These are phyloP conservation scores for Calonectria naviculata DNA, from an alignment of 2,329 filamentous ascomycete genomes.

Conservation along the genomic window DNA sequence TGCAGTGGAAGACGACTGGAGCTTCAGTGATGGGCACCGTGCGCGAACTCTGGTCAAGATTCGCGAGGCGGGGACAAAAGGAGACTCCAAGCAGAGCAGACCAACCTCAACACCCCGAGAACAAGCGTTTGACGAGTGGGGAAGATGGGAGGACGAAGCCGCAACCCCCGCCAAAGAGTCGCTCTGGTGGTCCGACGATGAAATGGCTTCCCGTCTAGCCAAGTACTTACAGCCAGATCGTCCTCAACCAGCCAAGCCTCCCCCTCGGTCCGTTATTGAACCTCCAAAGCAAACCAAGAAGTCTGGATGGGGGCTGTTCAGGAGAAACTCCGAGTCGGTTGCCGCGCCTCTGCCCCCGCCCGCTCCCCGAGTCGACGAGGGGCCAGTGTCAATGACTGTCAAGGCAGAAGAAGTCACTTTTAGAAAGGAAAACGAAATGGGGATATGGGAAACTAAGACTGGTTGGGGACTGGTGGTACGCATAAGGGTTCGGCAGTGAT, in stretches of 20 bases:
- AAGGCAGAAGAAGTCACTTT: conserved; percentile 62
- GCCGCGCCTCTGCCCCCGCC: conserved; percentile 10
- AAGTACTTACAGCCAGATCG: conserved; percentile 53
- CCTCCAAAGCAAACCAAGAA: conserved; percentile 48
- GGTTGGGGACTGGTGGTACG: conserved; percentile 62
- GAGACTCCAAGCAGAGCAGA: conserved; percentile 20
- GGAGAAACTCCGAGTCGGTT: conserved; percentile 30
- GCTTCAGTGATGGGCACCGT: conserved; percentile 47
- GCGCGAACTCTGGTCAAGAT: conserved; percentile 47
- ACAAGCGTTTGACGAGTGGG: conserved; percentile 58
- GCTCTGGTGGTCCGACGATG: conserved; percentile 61
- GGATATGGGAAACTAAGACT: conserved; percentile 61
- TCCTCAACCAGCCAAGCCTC: conserved; percentile 22
- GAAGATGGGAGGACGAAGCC: conserved; percentile 49
- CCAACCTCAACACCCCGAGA: background rate
- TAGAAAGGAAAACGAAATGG: conserved; percentile 61
- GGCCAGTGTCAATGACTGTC: conserved; percentile 52
- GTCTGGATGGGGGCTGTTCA: conserved; percentile 47
- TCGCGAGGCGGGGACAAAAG: conserved; percentile 8
- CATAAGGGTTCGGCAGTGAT: conserved; percentile 41
- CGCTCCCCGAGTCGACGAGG: conserved; percentile 19
- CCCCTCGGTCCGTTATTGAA: conserved; percentile 41
- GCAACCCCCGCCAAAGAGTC: conserved; percentile 3
- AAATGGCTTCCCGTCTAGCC: conserved; percentile 58
- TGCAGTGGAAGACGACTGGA: conserved; percentile 51